Evolutionary conservation across 805 yeast species (phyloP).

Genomic region (Yarrowia divulgata): DNA sequence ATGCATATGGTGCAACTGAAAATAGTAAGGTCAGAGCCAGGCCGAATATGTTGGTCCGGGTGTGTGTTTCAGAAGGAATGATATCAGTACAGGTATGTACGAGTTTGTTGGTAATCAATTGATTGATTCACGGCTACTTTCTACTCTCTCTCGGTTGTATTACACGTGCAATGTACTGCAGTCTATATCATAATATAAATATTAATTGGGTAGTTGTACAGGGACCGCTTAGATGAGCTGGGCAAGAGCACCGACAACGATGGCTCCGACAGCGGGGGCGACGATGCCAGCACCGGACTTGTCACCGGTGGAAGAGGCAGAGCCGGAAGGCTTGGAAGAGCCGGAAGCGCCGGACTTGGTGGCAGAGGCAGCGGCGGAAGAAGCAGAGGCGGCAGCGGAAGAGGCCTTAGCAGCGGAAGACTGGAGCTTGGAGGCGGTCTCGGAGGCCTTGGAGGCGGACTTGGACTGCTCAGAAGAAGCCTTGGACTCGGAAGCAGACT

Average conservation of each 20-base stretch:
- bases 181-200: conserved; percentile 30
- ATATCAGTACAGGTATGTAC: no score
- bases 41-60: not conserved
- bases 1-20: not conserved
- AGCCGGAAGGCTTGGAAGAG: conserved; percentile 6
- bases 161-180: conserved; percentile 29
- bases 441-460: conserved; percentile 21
- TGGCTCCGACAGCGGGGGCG: conserved; percentile 37
- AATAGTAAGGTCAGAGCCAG: conserved; percentile 2
- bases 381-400: conserved; percentile 23
- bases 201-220: conserved; percentile 19
- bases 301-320: conserved; percentile 19
- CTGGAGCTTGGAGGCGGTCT: conserved; percentile 18
- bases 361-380: conserved; percentile 31
- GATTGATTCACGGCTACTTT: no score
- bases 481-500: conserved; percentile 2
- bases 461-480: not conserved
- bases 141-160: not conserved
- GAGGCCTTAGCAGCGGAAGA: conserved; percentile 26
- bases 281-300: conserved; percentile 2
- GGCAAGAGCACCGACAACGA: conserved; percentile 34
- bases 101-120: not conserved
- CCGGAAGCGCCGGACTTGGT: conserved; percentile 23
- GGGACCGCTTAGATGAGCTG: conserved; percentile 36
- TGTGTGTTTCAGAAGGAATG: no score